phyloP scores from a whole-genome alignment of 345 rosid genomes.

The Populus tremula region DNA sequence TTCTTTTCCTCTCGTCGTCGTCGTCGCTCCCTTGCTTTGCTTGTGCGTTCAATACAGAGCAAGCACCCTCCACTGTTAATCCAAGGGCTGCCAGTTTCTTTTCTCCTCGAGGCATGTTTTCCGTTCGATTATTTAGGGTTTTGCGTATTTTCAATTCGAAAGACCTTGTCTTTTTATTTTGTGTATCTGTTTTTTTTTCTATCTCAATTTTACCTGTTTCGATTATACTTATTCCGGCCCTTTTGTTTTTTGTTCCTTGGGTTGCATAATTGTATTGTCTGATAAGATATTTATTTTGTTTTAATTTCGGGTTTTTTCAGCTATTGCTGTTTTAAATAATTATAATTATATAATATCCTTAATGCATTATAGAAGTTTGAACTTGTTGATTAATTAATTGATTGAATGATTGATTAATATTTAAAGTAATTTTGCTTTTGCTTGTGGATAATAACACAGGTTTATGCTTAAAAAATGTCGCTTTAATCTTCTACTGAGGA shows the following conservation, averaged over 20 bases:
- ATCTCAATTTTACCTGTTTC: neutral
- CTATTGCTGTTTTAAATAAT: neutral
- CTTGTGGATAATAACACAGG: neutral
- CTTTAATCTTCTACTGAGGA: conserved; percentile 16
- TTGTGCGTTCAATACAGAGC: neutral
- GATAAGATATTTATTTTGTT: neutral
- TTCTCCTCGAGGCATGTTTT: conserved; percentile 2
- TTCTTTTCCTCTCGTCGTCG: neutral
- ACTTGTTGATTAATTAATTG: neutral
- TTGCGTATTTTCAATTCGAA: neutral
- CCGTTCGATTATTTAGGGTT: conserved; percentile 14
- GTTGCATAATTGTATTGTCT: conserved; percentile 9
- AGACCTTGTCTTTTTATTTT: neutral
- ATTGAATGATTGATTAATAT: neutral
- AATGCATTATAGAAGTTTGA: neutral
- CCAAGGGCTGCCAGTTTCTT: neutral
- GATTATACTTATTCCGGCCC: neutral
- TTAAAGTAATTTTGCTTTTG: neutral
- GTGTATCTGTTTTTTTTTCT: neutral
- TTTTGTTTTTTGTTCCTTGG: neutral
- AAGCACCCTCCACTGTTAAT: neutral
- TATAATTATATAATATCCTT: neutral
- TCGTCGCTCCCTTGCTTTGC: neutral
- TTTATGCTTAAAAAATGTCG: neutral
- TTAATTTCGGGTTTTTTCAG: neutral